Conservation (phyloP, 805 yeast genomes). For the Candida dajiaensis region DNA sequence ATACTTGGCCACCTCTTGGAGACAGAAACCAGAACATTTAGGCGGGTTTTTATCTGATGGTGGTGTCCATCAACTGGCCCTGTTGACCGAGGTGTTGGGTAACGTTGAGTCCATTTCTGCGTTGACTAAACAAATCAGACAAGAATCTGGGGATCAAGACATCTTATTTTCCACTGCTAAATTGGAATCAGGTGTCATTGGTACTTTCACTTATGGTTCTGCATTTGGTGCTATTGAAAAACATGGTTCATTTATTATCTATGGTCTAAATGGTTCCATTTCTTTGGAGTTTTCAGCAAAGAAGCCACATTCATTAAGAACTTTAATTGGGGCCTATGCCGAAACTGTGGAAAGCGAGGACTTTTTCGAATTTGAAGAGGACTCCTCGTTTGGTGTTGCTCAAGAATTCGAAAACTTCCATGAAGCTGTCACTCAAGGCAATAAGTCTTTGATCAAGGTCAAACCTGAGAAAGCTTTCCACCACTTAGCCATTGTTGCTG, state of each 20-base stretch:
- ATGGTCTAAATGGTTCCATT: conserved; percentile 76
- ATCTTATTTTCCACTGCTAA: conserved; percentile 69
- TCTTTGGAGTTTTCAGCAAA: conserved; percentile 53
- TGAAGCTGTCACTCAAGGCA: conserved; percentile 56
- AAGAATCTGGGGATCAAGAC: conserved; percentile 79
- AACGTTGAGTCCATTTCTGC: conserved; percentile 67
- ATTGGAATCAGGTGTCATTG: conserved; percentile 73
- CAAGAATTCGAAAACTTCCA: conserved; percentile 50
- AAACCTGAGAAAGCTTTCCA: conserved; percentile 84
- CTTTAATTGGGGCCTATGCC: conserved; percentile 23
- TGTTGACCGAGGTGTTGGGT: conserved; percentile 79
- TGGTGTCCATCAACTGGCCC: conserved; percentile 92
- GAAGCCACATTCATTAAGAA: conserved; percentile 31
- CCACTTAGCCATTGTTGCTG: conserved; percentile 87
- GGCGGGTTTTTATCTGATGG: conserved; percentile 94
- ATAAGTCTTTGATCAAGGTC: conserved; percentile 49
- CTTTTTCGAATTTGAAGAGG: conserved; percentile 27
- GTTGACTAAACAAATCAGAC: conserved; percentile 68
- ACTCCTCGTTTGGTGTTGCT: conserved; percentile 48
- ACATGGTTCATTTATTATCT: conserved; percentile 57
- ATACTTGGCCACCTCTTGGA: conserved; percentile 74
- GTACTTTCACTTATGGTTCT: conserved; percentile 24
- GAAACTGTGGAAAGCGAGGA: conserved; percentile 19
- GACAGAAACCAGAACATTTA: conserved; percentile 83
- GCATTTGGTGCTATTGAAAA: conserved; percentile 75